Percentiles rank a stretch among this genome's conserved stretches.
These are phyloP conservation scores for Backusella psychrophila DNA, from an alignment of 192 early-diverging fungal genomes.

Conservation along the genomic window DNA sequence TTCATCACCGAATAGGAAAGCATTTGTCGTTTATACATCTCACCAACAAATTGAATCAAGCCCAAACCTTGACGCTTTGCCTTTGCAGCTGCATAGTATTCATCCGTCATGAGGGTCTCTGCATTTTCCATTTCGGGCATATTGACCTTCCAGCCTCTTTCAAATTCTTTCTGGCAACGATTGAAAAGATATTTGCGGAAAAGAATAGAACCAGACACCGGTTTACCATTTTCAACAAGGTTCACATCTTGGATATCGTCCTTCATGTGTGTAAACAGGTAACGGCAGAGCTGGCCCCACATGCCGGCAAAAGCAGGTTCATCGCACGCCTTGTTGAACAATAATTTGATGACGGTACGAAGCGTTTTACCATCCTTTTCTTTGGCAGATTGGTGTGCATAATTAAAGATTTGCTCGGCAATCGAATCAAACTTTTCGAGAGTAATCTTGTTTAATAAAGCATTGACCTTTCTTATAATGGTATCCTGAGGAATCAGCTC, in stretches of 20 bases:
- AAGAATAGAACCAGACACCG: slow-evolving; percentile 55
- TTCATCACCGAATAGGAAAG: slow-evolving; percentile 96
- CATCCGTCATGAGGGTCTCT: slow-evolving; percentile 66
- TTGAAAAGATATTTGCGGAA: slow-evolving; percentile 93
- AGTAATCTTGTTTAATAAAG: slow-evolving; percentile 95
- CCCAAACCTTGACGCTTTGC: slow-evolving; percentile 96
- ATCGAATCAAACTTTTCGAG: slow-evolving; percentile 92
- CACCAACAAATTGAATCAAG: slow-evolving; percentile 92
- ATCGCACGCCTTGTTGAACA: slow-evolving; percentile 95
- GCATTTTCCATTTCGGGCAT: slow-evolving; percentile 63
- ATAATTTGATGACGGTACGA: slow-evolving; percentile 77
- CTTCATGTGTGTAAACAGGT: slow-evolving; percentile 64
- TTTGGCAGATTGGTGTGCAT: slow-evolving; percentile 69
- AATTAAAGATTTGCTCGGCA: slow-evolving; percentile 77
- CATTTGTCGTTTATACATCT: slow-evolving; percentile 89
- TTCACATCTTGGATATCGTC: slow-evolving; percentile 60
- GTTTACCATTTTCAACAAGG: slow-evolving; percentile 53
- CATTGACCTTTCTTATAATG: slow-evolving; percentile 78
- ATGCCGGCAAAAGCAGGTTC: slow-evolving; percentile 87
- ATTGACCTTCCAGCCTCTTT: slow-evolving; percentile 84
- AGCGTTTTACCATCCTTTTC: slow-evolving; percentile 72
- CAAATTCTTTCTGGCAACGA: slow-evolving; percentile 95
- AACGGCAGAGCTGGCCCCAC: slow-evolving; percentile 86
- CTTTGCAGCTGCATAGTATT: slow-evolving; percentile 85
- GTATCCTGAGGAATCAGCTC: slow-evolving; percentile 47